Conservation (phyloP, 148 eudicot species). For the Cornus suecica region DNA sequence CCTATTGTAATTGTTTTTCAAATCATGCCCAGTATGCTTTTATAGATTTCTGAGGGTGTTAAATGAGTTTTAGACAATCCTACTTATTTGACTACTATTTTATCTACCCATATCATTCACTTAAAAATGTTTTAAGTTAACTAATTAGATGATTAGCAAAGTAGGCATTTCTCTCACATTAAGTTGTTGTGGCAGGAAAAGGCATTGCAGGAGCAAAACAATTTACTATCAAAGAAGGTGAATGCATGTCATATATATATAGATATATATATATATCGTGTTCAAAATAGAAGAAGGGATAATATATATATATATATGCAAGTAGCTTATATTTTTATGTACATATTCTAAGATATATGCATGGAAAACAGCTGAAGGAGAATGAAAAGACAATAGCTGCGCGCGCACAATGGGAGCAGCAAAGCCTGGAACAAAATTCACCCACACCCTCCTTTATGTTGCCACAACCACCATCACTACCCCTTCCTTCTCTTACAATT, state of each 20-base stretch:
- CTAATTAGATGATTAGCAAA: too few relatives aligned
- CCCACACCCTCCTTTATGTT: slow-evolving; percentile 13
- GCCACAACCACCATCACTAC: slow-evolving; percentile 18
- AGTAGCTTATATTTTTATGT: neutral
- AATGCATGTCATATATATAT: neutral
- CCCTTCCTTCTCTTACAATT: slow-evolving; percentile 35
- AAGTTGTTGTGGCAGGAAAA: slow-evolving; percentile 41
- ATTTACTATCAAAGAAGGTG: slow-evolving; percentile 50
- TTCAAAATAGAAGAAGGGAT: neutral
- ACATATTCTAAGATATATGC: neutral
- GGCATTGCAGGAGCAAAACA: slow-evolving; percentile 57
- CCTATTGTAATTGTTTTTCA: neutral
- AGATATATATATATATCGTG: too few relatives aligned
- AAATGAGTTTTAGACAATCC: too few relatives aligned
- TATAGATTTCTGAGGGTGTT: too few relatives aligned
- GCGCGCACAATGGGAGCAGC: slow-evolving; percentile 22
- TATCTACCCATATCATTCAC: too few relatives aligned
- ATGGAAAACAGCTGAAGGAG: slow-evolving; percentile 42
- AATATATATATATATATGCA: neutral
- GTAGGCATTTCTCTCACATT: neutral
- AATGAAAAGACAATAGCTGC: slow-evolving; percentile 30
- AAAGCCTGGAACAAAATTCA: slow-evolving; percentile 25
- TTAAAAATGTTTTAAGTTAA: too few relatives aligned
- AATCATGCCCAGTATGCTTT: too few relatives aligned
- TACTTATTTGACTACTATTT: too few relatives aligned